A percentile compares a stretch with the other conserved stretches of the same genome.
These are phyloP conservation scores for Grosmannia serpens DNA, from an alignment of 2,329 filamentous ascomycete species.

Conservation along the genomic window DNA sequence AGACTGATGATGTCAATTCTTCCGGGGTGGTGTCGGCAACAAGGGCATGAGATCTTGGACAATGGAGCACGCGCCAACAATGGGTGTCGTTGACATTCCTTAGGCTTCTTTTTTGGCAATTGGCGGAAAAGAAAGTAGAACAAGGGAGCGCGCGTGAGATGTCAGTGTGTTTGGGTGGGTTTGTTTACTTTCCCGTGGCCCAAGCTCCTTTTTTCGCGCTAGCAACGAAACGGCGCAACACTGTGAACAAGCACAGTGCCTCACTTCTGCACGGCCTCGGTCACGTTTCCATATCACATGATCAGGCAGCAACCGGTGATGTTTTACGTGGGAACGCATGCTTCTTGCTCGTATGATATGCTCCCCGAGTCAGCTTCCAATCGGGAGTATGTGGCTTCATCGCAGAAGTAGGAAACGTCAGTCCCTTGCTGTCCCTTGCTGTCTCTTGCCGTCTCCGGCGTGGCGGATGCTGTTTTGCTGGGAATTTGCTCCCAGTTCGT, in stretches of 20 bases:
- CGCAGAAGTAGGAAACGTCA: too few species aligned
- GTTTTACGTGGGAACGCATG: not conserved
- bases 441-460: too few species aligned
- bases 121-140: not conserved
- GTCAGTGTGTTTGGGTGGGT: not conserved
- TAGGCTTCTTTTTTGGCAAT: not conserved
- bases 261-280: not conserved
- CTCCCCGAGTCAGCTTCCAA: not conserved
- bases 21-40: not conserved
- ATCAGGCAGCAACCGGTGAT: not conserved
- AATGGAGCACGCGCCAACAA: not conserved
- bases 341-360: not conserved
- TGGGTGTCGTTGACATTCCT: not conserved
- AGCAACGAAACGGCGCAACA: not conserved
- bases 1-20: not conserved
- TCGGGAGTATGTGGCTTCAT: too few species aligned
- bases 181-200: conserved; percentile 2
- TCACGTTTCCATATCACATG: not conserved
- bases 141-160: not conserved
- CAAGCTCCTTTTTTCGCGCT: not conserved
- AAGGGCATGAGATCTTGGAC: not conserved
- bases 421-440: too few species aligned
- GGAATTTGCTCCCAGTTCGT: too few species aligned
- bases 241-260: not conserved
- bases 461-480: too few species aligned